These are phyloP conservation scores for Aureococcus anophagefferens DNA, from an alignment of 108 stramenopile genomes.

Conservation along the genomic window DNA sequence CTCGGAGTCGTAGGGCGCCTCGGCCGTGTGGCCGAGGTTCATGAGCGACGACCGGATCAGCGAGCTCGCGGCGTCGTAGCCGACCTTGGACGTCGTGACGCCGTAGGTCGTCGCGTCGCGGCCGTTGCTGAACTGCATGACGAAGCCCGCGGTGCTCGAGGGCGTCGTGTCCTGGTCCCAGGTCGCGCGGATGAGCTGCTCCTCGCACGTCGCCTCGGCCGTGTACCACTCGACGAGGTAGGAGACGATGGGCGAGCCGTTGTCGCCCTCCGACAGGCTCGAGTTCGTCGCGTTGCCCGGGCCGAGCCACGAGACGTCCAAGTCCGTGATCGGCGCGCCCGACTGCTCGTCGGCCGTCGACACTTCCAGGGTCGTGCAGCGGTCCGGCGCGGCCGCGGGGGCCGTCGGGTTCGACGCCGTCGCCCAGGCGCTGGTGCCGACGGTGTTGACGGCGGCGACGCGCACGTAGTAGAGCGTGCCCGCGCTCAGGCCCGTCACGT, in stretches of 20 bases:
- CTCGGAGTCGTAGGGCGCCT: constrained; percentile 21
- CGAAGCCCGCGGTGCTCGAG: constrained; percentile 3
- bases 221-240: constrained; percentile 58
- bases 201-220: not conserved
- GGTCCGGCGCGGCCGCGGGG: not conserved
- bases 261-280: not conserved
- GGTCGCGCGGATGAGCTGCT: not conserved
- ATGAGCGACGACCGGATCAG: constrained; percentile 26
- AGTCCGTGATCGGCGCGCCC: constrained; percentile 35
- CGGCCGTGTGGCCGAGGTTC: constrained; percentile 46
- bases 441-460: constrained; percentile 41
- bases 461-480: constrained; percentile 52
- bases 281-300: constrained; percentile 11
- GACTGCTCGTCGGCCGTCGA: not conserved
- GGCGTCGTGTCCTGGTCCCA: not conserved
- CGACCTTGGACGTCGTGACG: not conserved
- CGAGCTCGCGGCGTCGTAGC: not conserved
- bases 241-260: constrained; percentile 31
- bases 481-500: constrained; percentile 28
- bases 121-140: constrained; percentile 15
- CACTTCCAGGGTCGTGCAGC: not conserved
- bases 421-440: constrained; percentile 29
- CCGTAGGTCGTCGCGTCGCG: not conserved
- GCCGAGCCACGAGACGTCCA: constrained; percentile 42
- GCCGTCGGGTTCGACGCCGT: not conserved